Evolutionary conservation across 805 yeast species (phyloP), one percentile per base, ranked within the genome.

Genomic region (Candida peoriensis): DNA sequence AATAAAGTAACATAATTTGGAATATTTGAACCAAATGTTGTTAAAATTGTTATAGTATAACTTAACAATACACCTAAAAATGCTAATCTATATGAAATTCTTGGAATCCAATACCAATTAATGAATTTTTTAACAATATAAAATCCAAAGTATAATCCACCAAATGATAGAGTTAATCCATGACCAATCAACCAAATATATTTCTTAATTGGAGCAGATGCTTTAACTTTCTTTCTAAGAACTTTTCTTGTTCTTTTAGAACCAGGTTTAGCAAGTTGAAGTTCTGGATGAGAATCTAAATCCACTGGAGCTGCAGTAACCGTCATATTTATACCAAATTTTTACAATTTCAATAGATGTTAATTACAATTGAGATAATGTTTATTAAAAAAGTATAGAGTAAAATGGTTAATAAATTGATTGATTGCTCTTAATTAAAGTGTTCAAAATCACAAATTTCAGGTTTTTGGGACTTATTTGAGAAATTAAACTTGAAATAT

Each of bases 1-100:
- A 85, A 52, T 53, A 88, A 62, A 5, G 78, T 74, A 37, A 72
- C 70, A 52, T 76, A 68, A 5, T 78, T 68, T 6, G 95, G 94
- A 34, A 70, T 65, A 20, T 66, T 61, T 14, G 75, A 63, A 17
- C 78, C 78, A 61, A 78, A 79, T 44, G 75, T 76, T 30, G 80
- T 79, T 21, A 70, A 48, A 34, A 76, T 62, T 1, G 85, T 69
- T 28, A 78, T 61, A 1, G 68, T 41, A 47, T 76, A 70, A 4
- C 88, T 66, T 10, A 61, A 34, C 24, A 73, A 51, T 1, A 77
- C 70, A 12, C 89, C 89, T 6, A 74, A 29, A 12, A 82, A 60
- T 6, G 81, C 54, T 26, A 77, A 43, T 41, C 79, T 59, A 58
- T 81, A 83, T 22, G 66, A 39, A 11, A 78, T 53, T n/a, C 65